Evolutionary conservation across 75 land plant species (phyloP).

Genomic region (Selaginella tamariscina): DNA sequence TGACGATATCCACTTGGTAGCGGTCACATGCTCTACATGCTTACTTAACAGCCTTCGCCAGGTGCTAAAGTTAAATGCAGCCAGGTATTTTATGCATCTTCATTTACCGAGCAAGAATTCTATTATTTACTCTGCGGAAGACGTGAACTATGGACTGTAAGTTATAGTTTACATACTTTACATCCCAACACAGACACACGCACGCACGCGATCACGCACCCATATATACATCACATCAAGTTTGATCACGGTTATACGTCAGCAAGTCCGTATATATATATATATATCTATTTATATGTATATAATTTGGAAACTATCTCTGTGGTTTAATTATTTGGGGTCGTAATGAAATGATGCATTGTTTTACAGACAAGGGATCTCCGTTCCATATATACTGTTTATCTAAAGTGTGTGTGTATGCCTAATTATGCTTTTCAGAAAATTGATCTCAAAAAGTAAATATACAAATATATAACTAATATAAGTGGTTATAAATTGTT

Average conservation of each 20-base stretch:
- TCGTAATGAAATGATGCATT: too few relatives aligned
- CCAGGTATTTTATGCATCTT: constrained; percentile 79
- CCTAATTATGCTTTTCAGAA: too few relatives aligned
- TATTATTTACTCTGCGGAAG: constrained; percentile 87
- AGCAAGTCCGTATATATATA: constrained; percentile 46
- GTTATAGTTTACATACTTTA: background rate
- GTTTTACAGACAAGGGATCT: too few relatives aligned
- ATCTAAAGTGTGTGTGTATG: too few relatives aligned
- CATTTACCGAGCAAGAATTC: constrained; percentile 65
- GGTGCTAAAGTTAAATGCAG: constrained; percentile 52
- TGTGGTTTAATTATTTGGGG: too few relatives aligned
- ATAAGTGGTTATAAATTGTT: too few relatives aligned
- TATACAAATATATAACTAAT: too few relatives aligned
- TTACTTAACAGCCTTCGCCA: constrained; percentile 43
- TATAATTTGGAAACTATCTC: constrained; percentile 4
- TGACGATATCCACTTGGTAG: constrained; percentile 37
- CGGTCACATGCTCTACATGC: constrained; percentile 74
- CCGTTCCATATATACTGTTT: too few relatives aligned
- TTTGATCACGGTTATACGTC: constrained; percentile 98
- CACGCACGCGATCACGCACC: background rate
- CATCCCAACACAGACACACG: background rate
- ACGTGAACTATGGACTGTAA: constrained; percentile 87
- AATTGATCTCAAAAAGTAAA: too few relatives aligned
- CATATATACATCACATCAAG: constrained; percentile 48
- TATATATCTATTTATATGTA: background rate